Conservation (phyloP, 2,329 filamentous ascomycete species). For the Dactylonectria macrodidyma region DNA sequence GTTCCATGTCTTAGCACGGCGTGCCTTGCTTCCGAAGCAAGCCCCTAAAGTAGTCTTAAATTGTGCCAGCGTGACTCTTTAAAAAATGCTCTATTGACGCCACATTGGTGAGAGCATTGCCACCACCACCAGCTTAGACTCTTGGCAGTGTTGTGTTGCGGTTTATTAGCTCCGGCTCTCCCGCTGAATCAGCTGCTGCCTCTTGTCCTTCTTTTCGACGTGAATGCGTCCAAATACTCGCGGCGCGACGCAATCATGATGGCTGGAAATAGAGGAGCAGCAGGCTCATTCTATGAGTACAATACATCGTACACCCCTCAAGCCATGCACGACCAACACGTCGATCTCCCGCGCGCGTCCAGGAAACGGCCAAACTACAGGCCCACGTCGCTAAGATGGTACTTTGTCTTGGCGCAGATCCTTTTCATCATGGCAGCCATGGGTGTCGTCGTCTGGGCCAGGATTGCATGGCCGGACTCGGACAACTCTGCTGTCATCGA, state of each 20-base stretch:
- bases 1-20: too few relatives aligned
- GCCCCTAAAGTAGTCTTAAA: too few relatives aligned
- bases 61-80: too few relatives aligned
- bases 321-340: background rate
- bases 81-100: too few relatives aligned
- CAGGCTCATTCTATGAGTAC: background rate
- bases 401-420: slow-evolving; percentile 40
- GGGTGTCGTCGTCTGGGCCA: slow-evolving; percentile 45
- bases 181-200: too few relatives aligned
- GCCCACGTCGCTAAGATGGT: slow-evolving; percentile 46
- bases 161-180: too few relatives aligned
- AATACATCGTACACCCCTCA: background rate
- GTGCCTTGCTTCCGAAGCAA: too few relatives aligned
- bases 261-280: background rate
- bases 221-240: too few relatives aligned
- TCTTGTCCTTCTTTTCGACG: too few relatives aligned
- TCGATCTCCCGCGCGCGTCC: background rate
- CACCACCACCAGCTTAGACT: too few relatives aligned
- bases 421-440: slow-evolving; percentile 37
- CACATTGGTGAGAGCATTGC: too few relatives aligned
- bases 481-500: slow-evolving; percentile 43
- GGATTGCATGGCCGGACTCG: slow-evolving; percentile 43
- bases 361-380: slow-evolving; percentile 41
- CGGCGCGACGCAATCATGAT: background rate
- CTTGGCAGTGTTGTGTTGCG: too few relatives aligned